A percentile compares a stretch with the other conserved stretches of the same genome.
Conservation (phyloP, 352 stramenopile species). For the Globisporangium paddicum region DNA sequence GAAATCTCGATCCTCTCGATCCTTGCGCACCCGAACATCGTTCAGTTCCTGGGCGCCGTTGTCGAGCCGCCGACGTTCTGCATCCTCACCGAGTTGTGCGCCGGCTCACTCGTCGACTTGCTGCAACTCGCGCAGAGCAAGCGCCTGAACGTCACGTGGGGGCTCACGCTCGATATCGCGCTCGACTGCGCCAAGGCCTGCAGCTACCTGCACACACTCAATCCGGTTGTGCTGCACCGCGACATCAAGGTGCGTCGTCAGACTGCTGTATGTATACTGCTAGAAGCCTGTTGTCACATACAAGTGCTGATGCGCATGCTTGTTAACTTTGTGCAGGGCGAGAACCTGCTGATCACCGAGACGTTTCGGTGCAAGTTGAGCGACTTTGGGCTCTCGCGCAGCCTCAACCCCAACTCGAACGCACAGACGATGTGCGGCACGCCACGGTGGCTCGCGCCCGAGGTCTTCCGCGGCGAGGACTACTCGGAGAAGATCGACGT, state of each 20-base stretch:
- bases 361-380: conserved; percentile 68
- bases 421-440: conserved; percentile 76
- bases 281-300: background rate
- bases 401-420: conserved; percentile 60
- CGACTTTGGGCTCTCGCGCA: conserved; percentile 71
- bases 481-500: conserved; percentile 86
- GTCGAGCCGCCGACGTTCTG: conserved; percentile 67
- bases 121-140: conserved; percentile 65
- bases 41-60: conserved; percentile 76
- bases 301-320: background rate
- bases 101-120: conserved; percentile 57
- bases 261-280: background rate
- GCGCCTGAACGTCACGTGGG: conserved; percentile 70
- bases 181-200: conserved; percentile 63
- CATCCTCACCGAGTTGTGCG: conserved; percentile 69
- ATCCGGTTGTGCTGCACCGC: conserved; percentile 56
- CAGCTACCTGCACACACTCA: conserved; percentile 58
- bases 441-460: conserved; percentile 68
- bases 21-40: conserved; percentile 72
- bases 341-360: conserved; percentile 74
- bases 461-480: conserved; percentile 79
- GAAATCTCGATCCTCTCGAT: conserved; percentile 82
- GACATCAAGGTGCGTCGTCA: conserved; percentile 53
- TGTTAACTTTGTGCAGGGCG: conserved; percentile 22
- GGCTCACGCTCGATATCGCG: conserved; percentile 64